Base-by-base conservation (phyloP, 176 grass and related monocot genomes). In the Avena sativa region DNA sequence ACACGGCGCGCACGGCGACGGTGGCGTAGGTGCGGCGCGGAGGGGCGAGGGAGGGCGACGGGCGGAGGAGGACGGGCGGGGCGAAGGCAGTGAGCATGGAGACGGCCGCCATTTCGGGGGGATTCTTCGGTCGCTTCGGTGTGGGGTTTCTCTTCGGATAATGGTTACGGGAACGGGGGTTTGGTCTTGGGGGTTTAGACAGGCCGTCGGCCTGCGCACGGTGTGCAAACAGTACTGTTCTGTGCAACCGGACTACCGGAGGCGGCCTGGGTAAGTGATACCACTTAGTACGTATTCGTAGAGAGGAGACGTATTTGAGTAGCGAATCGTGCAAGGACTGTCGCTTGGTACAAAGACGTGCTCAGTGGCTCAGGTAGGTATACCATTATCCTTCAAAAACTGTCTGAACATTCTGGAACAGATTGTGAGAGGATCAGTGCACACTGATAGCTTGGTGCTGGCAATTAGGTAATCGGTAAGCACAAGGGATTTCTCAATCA, bases 41-140 rank as follows among this genome's bases (percentile, higher is more conserved):
- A 16, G 28, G 75, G 8, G 43, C 51, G 56, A 62, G 69, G 79
- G 57, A 51, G 66, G 40, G 9, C 32, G 81, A 0, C 50, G 46
- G 46, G 72, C n/a, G 73, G 71, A 81, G 71, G 28, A 81, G 71
- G 17, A 12, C 52, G 47, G 81, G 71, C 61, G 84, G 20, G 71
- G 81, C 75, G 78, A 86, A 79, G 85, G 63, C 25, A 38, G 74
- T 74, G 84, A 87, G 89, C 66, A 89, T 67, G 84, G 81, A 82
- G 60, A 53, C 55, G 78, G 91, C 66, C 71, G 87, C 87, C 93
- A 93, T 97, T 53, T 61, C 16, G 32, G 57, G 62, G 7, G 57
- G 63, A 7, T 79, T 43, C 40, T 76, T 56, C 58, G 32, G 19
- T 71, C 25, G 11, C 51, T 72, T 40, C 81, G 9, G 21, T 34